Evolutionary conservation across 495 filamentous ascomycete species (phyloP).

Genomic region (Clavariopsis aquatica): DNA sequence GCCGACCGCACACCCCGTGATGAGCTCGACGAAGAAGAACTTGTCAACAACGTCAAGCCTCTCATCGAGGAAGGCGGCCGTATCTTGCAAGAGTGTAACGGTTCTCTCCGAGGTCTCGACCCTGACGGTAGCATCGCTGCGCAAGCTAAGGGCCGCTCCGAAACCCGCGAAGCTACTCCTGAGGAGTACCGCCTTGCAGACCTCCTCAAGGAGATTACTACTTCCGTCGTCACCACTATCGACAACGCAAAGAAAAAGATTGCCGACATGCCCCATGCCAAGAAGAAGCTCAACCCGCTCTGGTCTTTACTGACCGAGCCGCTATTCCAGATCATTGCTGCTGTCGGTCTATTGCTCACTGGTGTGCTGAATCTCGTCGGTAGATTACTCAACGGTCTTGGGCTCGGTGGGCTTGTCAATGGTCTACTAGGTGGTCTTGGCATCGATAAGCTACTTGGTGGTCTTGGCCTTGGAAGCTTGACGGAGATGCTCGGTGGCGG

Average conservation of each 20-base stretch:
- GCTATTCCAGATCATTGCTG: slow-evolving; percentile 89
- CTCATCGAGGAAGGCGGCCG: slow-evolving; percentile 80
- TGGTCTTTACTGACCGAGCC: slow-evolving; percentile 82
- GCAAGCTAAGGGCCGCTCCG: slow-evolving; percentile 81
- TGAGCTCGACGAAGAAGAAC: slow-evolving; percentile 85
- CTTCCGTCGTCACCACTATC: slow-evolving; percentile 69
- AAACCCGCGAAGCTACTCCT: slow-evolving; percentile 76
- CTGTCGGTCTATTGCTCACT: slow-evolving; percentile 78
- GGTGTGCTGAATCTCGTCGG: slow-evolving; percentile 85
- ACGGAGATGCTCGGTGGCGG: slow-evolving; percentile 56
- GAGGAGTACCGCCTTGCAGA: slow-evolving; percentile 88
- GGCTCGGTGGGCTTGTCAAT: slow-evolving; percentile 77
- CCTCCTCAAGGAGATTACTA: slow-evolving; percentile 71
- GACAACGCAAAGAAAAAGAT: slow-evolving; percentile 84
- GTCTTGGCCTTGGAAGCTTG: slow-evolving; percentile 68
- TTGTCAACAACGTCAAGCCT: slow-evolving; percentile 82
- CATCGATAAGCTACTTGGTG: slow-evolving; percentile 71
- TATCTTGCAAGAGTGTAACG: slow-evolving; percentile 85
- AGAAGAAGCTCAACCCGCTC: slow-evolving; percentile 89
- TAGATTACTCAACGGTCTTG: slow-evolving; percentile 76
- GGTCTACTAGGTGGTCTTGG: slow-evolving; percentile 79
- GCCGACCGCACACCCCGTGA: slow-evolving; percentile 85
- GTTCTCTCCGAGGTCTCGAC: slow-evolving; percentile 84
- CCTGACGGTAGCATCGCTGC: slow-evolving; percentile 83
- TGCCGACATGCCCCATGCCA: slow-evolving; percentile 86